Evolutionary conservation across 2,329 filamentous ascomycete genomes (phyloP).

Genomic region (Curvularia eragrostidis): DNA sequence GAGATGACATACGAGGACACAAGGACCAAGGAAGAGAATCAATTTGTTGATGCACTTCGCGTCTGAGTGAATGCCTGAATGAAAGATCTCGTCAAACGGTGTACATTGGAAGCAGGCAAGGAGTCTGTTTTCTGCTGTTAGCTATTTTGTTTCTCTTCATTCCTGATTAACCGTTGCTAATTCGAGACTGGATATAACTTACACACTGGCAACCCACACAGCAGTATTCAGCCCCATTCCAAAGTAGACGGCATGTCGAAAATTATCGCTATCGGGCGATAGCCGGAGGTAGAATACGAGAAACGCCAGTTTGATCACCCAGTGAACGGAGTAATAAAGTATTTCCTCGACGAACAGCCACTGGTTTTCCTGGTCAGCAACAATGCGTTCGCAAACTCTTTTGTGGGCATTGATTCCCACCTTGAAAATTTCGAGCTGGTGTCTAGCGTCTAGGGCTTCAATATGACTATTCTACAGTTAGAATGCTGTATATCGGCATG

Average conservation of each 20-base stretch:
- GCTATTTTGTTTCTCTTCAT: neutral
- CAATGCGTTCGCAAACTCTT: neutral
- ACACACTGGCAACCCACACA: slow-evolving; percentile 4
- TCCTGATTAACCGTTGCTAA: too few relatives aligned
- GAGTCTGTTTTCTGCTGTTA: slow-evolving; percentile 1
- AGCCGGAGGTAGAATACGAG: slow-evolving; percentile 11
- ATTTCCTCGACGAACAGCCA: slow-evolving; percentile 7
- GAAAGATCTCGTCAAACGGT: slow-evolving; percentile 11
- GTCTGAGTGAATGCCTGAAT: slow-evolving; percentile 2
- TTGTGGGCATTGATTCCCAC: neutral
- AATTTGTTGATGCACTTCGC: slow-evolving; percentile 8
- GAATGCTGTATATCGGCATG: neutral
- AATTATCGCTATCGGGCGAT: neutral
- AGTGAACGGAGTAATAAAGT: slow-evolving; percentile 9
- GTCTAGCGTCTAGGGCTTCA: neutral
- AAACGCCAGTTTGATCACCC: slow-evolving; percentile 10
- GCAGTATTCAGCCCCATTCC: slow-evolving; percentile 1
- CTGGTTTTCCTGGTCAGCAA: neutral
- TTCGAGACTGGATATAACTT: neutral
- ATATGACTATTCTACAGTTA: neutral
- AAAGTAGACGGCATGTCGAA: slow-evolving; percentile 4
- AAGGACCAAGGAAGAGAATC: slow-evolving; percentile 2
- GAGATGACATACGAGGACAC: slow-evolving; percentile 1
- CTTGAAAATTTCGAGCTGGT: neutral
- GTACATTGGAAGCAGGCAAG: slow-evolving; percentile 7